phyloP scores from a whole-genome alignment of 106 monocot genomes.

The Xerophyta viscosa region DNA sequence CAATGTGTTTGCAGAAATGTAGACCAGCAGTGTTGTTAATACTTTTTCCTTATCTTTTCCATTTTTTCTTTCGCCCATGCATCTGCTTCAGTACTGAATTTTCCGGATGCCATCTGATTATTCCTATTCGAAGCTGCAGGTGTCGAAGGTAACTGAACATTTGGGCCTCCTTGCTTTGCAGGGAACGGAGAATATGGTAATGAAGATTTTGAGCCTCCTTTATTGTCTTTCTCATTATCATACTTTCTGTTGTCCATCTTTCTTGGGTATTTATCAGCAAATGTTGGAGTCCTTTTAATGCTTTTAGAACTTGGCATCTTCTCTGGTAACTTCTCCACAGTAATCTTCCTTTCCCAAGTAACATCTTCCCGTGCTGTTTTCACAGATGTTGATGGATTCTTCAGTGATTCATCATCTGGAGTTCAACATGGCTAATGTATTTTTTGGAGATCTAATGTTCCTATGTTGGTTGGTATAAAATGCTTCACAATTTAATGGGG shows the following conservation, averaged over 20 bases:
- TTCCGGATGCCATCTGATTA: neutral
- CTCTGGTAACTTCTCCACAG: conserved; percentile 5
- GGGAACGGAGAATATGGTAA: too few species aligned
- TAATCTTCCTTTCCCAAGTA: conserved; percentile 4
- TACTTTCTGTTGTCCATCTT: conserved; percentile 23
- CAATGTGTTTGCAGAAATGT: too few species aligned
- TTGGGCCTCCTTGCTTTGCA: too few species aligned
- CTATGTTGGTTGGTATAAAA: too few species aligned
- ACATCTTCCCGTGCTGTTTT: conserved; percentile 9
- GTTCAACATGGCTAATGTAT: too few species aligned
- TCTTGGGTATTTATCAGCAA: conserved; percentile 33
- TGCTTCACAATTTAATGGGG: too few species aligned
- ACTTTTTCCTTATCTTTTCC: conserved; percentile 36
- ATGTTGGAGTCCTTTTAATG: conserved; percentile 38
- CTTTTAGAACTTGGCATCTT: conserved; percentile 12
- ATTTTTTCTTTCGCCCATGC: conserved; percentile 40
- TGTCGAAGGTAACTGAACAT: too few species aligned
- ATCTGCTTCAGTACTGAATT: conserved; percentile 20
- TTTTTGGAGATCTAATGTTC: too few species aligned
- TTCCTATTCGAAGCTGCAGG: conserved; percentile 8
- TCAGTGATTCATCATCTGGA: neutral
- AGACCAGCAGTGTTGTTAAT: too few species aligned
- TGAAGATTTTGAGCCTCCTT: conserved; percentile 2
- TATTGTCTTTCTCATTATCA: conserved; percentile 8
- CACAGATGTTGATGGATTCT: conserved; percentile 7